Base-by-base conservation (phyloP, 139 green algal genomes). In the Closterium sp. region DNA sequence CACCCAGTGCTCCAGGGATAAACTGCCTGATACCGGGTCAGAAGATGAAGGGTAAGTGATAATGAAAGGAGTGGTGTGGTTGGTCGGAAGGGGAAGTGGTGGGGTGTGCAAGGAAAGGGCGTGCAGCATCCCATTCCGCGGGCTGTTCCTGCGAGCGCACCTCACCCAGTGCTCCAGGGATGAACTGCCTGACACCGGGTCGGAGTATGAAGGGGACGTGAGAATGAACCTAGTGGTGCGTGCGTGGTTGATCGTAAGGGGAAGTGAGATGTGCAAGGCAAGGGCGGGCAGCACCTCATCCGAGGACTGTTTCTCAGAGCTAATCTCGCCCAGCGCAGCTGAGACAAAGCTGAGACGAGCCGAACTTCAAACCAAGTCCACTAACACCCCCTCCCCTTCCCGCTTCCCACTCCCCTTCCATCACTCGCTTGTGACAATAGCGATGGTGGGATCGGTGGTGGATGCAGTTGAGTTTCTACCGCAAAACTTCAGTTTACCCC, bases 71-170 rank as follows among this genome's bases (percentile, higher is more conserved):
- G n/a, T n/a, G n/a, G n/a, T n/a, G n/a, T n/a, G 42, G 7, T 13
- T 62, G n/a, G n/a, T n/a, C n/a, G n/a, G n/a, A n/a, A n/a, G n/a
- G n/a, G 42, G 5, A 7, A 62, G n/a, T n/a, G 42, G 5, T 62
- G 42, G 7, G 42, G 42, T 62, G 42, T 62, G 42, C 42, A 62
- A 62, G 92, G 98, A n/a, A n/a, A n/a, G n/a, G n/a, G 98, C 10
- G 97, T 99, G 93, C 98, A 99, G 95, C 98, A 99, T 93, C 98
- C 98, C n/a, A n/a, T n/a, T n/a, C n/a, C n/a, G n/a, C n/a, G n/a
- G n/a, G n/a, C n/a, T n/a, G n/a, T n/a, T n/a, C n/a, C n/a, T n/a
- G n/a, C n/a, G n/a, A n/a, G n/a, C n/a, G n/a, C 99, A 99, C 94
- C 96, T 99, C 2, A 94, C 95, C 24, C 97, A 98, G 93, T 91